Conservation (phyloP, 805 yeast genomes). For the Hanseniaspora meyeri region DNA sequence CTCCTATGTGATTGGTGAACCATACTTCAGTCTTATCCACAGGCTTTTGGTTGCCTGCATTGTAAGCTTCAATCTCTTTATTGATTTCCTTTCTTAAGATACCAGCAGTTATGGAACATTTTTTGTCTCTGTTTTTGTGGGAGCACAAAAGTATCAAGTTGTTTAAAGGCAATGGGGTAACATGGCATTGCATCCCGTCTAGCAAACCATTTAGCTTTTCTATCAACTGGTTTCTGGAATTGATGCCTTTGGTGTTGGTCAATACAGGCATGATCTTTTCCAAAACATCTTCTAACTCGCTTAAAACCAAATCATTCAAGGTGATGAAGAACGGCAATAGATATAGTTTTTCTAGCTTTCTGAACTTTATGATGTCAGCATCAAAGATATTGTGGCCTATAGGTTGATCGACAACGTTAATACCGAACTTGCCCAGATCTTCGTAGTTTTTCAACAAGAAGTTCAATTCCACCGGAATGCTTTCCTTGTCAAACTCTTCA, state of each 20-base stretch:
- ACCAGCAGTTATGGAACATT: constrained; percentile 92
- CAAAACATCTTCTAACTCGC: constrained; percentile 36
- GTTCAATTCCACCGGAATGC: constrained; percentile 34
- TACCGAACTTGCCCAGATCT: constrained; percentile 23
- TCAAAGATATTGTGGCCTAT: constrained; percentile 10
- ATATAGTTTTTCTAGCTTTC: constrained; percentile 6
- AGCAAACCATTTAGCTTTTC: constrained; percentile 15
- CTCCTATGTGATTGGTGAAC: constrained; percentile 82
- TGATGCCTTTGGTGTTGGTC: constrained; percentile 21
- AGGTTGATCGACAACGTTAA: constrained; percentile 6
- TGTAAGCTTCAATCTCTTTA: constrained; percentile 17
- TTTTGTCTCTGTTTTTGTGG: constrained; percentile 78
- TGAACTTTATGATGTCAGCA: background rate
- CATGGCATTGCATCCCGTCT: constrained; percentile 24
- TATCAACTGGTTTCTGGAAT: constrained; percentile 17
- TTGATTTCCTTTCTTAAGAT: constrained; percentile 72
- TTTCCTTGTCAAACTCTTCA: constrained; percentile 30
- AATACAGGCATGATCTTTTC: constrained; percentile 34
- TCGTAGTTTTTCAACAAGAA: constrained; percentile 31
- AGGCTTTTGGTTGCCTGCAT: background rate
- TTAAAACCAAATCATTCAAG: constrained; percentile 31
- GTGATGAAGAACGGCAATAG: constrained; percentile 11
- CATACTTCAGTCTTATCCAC: constrained; percentile 31
- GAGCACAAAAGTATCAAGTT: constrained; percentile 64
- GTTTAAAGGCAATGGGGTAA: constrained; percentile 25